Conservation (phyloP, 495 filamentous ascomycete species). For the Xylaria palmicola region DNA sequence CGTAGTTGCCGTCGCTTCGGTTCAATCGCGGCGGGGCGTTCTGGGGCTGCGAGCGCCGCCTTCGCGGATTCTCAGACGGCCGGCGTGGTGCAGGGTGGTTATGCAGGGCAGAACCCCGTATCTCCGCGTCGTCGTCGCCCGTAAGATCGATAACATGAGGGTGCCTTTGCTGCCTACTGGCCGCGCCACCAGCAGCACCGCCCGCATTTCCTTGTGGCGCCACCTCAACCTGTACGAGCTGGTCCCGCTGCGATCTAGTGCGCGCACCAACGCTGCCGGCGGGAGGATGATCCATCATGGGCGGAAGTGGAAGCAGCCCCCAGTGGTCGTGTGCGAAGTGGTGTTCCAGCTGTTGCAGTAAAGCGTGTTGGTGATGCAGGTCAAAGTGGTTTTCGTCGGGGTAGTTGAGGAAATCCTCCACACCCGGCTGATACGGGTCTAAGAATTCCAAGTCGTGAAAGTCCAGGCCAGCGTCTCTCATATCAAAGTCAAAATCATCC, state of each 20-base stretch:
- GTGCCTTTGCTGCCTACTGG: background rate
- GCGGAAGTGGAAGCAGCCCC: background rate
- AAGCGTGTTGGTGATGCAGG: conserved; percentile 5
- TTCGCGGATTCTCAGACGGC: conserved; percentile 25
- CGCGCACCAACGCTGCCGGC: background rate
- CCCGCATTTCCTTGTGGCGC: background rate
- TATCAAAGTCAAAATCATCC: conserved; percentile 11
- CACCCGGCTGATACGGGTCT: background rate
- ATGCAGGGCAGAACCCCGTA: conserved; percentile 5
- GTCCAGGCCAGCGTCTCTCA: background rate
- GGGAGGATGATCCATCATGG: conserved; percentile 1
- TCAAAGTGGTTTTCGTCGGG: conserved; percentile 1
- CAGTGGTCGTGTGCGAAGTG: conserved; percentile 7
- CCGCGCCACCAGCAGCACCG: background rate
- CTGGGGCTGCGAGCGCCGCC: conserved; percentile 32
- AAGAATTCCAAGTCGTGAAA: background rate
- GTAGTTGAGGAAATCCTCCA: conserved; percentile 1
- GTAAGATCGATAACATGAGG: conserved; percentile 44
- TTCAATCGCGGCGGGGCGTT: conserved; percentile 36
- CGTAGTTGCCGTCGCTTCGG: conserved; percentile 42
- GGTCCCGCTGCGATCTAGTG: conserved; percentile 13
- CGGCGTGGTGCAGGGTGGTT: conserved; percentile 5
- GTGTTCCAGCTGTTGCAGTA: conserved; percentile 3
- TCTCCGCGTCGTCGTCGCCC: conserved; percentile 31
- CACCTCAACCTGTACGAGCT: conserved; percentile 31